Evolutionary conservation across 495 filamentous ascomycete species (phyloP), one percentile per base, ranked within the genome.

Genomic region (Aspergillus kassunensis): DNA sequence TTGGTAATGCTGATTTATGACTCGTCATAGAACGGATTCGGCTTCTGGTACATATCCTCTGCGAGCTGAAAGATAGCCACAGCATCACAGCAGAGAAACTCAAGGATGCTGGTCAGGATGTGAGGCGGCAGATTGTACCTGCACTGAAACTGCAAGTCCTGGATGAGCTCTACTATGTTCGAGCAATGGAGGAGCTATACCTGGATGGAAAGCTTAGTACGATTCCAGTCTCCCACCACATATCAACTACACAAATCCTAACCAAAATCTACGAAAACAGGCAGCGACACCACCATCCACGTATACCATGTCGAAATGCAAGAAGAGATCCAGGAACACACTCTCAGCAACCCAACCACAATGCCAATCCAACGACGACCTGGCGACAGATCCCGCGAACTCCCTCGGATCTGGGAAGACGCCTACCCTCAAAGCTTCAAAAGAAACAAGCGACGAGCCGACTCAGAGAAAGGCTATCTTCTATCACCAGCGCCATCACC

Each of bases 81-180:
- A 68, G 63, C 10, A 59, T 76, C 24, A 76, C 71, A 0, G 68
- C 70, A 3, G 63, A 70, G 0, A 76, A 72, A 21, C 59, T 76
- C 15, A 66, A 64, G n/a, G 71, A 74, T 3, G 73, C 73, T 12
- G 65, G 69, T 10, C 70, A 71, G 31, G 71, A 74, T 46, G 69
- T 74, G 25, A 56, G 68, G 37, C 66, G 70, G 1, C 64, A 67
- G 43, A 73, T 76, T 23, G 56, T 51, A 18, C 70, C 71, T 9
- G 45, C 60, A 2, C 60, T 62, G 35, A 59, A 68, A 15, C 50
- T 71, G 4, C 56, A 68, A 21, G 70, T 76, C 18, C 55, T 90
- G 16, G 80, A 82, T 51, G 84, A 87, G 60, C 80, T 89, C 5
- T 89, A 86, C 61, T 80, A 78, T 47, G 77, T 89, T 16, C 83